Percentiles rank a stretch among this genome's conserved stretches.
These are phyloP conservation scores for Boletus hoseneyae DNA, from an alignment of 1,284 basidiomycete species.

Conservation along the genomic window DNA sequence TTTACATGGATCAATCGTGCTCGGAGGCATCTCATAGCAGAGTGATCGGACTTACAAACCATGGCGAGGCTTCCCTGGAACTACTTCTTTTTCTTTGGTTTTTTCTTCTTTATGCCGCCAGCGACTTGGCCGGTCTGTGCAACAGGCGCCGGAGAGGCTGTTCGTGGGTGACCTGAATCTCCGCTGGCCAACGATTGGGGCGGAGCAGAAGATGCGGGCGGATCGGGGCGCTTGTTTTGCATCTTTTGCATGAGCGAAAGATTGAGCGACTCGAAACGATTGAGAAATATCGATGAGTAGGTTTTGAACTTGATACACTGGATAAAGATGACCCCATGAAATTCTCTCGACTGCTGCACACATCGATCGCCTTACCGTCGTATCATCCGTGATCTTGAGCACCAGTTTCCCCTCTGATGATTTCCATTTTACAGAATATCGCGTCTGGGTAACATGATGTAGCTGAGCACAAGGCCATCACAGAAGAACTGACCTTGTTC, in stretches of 20 bases:
- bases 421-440: constrained; percentile 88
- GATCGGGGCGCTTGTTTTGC: constrained; percentile 55
- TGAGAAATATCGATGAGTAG: constrained; percentile 87
- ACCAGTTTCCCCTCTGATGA: constrained; percentile 80
- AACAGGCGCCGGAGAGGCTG: constrained; percentile 29
- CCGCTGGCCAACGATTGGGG: constrained; percentile 10
- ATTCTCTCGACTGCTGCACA: background rate
- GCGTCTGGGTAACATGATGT: constrained; percentile 48
- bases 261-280: constrained; percentile 91
- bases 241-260: constrained; percentile 79
- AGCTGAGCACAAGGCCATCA: background rate
- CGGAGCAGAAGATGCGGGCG: constrained; percentile 21
- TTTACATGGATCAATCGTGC: constrained; percentile 8
- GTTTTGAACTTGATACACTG: constrained; percentile 96
- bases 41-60: constrained; percentile 11
- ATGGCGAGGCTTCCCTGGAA: constrained; percentile 7
- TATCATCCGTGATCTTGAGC: constrained; percentile 88
- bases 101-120: constrained; percentile 52
- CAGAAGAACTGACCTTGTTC: constrained; percentile 51
- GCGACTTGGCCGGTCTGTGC: constrained; percentile 28
- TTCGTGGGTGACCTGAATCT: constrained; percentile 22
- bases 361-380: constrained; percentile 58
- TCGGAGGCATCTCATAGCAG: background rate
- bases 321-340: background rate
- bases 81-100: constrained; percentile 55